Evolutionary conservation across 495 filamentous ascomycete species (phyloP).

Genomic region (Aspergillus baeticus): DNA sequence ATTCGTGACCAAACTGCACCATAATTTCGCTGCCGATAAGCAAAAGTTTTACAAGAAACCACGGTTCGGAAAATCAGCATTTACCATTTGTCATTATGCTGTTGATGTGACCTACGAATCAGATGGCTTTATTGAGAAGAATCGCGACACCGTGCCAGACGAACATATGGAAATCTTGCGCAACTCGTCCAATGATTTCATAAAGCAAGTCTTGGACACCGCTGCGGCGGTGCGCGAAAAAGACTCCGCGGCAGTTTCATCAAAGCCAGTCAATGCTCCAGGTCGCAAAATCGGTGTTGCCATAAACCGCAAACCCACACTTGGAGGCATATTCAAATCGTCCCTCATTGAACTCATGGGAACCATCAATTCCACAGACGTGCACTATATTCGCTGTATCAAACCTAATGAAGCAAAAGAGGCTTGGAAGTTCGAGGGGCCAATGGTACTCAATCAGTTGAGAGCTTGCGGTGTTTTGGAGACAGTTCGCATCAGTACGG

Average conservation of each 20-base stretch:
- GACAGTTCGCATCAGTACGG: constrained; percentile 96
- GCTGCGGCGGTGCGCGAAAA: constrained; percentile 87
- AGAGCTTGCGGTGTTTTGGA: constrained; percentile 98
- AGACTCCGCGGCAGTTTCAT: constrained; percentile 71
- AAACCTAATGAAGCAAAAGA: constrained; percentile 98
- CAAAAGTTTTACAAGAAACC: constrained; percentile 99
- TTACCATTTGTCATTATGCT: constrained; percentile 98
- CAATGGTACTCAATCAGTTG: constrained; percentile 97
- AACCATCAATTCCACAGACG: constrained; percentile 96
- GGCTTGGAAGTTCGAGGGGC: constrained; percentile 97
- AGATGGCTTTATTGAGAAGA: constrained; percentile 99
- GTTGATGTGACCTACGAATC: constrained; percentile 99
- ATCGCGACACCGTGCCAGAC: constrained; percentile 96
- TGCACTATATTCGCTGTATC: constrained; percentile 99
- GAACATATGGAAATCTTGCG: constrained; percentile 93
- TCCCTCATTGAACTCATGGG: constrained; percentile 97
- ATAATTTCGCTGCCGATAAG: constrained; percentile 88
- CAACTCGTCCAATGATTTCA: constrained; percentile 80
- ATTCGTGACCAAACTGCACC: constrained; percentile 96
- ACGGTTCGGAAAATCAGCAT: constrained; percentile 93
- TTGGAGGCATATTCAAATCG: constrained; percentile 98
- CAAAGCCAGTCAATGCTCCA: constrained; percentile 62
- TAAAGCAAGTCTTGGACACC: constrained; percentile 79
- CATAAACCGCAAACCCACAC: constrained; percentile 92
- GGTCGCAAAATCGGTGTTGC: constrained; percentile 86